These are phyloP conservation scores for Talaromyces sp. DNA, from an alignment of 2,329 filamentous ascomycete species.

Conservation along the genomic window DNA sequence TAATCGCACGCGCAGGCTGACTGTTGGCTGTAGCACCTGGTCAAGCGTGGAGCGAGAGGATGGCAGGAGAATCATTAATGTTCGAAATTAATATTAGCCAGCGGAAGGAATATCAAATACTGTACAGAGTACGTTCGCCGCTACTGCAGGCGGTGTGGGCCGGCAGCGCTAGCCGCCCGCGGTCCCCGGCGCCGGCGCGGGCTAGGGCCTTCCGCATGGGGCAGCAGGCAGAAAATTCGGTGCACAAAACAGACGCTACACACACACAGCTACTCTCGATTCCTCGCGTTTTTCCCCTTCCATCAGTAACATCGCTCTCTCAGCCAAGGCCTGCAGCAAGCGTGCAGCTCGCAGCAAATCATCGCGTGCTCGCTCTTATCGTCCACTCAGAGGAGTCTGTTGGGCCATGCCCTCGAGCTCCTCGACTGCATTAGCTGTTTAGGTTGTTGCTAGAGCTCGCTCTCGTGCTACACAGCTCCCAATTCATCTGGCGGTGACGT, in stretches of 20 bases:
- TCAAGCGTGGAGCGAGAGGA: not conserved
- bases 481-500: constrained; percentile 8
- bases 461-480: not conserved
- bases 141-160: not conserved
- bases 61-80: not conserved
- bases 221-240: not conserved
- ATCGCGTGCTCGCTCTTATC: not conserved
- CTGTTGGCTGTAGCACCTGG: not conserved
- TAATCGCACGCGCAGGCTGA: not conserved
- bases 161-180: not conserved
- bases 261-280: not conserved
- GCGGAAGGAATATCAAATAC: not conserved
- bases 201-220: not conserved
- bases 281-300: not conserved
- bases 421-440: not conserved
- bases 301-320: not conserved
- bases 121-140: too few species aligned
- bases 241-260: not conserved
- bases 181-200: not conserved
- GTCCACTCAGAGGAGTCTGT: constrained; percentile 6
- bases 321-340: not conserved
- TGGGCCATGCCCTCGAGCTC: constrained; percentile 9
- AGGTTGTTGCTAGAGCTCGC: not conserved
- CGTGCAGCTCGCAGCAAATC: not conserved
- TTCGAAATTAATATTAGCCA: not conserved